Evolutionary conservation across 345 rosid genomes (phyloP).

Genomic region (Arabis alpina): DNA sequence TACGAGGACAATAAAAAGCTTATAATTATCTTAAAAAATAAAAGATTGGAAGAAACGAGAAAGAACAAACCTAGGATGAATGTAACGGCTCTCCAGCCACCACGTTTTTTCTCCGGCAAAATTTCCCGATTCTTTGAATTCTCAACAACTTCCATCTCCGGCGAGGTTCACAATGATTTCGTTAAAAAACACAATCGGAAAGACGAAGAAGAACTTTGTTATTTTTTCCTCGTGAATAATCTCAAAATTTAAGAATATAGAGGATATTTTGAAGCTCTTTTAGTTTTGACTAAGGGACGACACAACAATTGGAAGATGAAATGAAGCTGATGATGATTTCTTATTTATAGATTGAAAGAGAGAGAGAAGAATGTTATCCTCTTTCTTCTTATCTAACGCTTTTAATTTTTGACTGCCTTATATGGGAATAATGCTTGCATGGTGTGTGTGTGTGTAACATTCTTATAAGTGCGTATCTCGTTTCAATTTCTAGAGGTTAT

Average conservation of each 20-base stretch:
- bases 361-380: conserved; percentile 10
- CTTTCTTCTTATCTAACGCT: conserved; percentile 15
- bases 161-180: conserved; percentile 4
- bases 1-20: background rate
- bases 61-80: conserved; percentile 59
- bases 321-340: conserved; percentile 29
- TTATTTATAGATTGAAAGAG: conserved; percentile 25
- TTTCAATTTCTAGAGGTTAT: background rate
- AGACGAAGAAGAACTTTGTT: background rate
- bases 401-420: background rate
- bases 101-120: conserved; percentile 49
- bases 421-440: conserved; percentile 9
- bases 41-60: conserved; percentile 3
- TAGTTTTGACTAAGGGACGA: conserved; percentile 22
- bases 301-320: conserved; percentile 31
- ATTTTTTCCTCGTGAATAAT: background rate
- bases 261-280: background rate
- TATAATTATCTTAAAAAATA: background rate
- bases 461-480: background rate
- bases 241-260: background rate
- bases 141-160: conserved; percentile 31
- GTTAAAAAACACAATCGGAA: background rate
- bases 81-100: conserved; percentile 88
- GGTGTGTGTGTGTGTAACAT: background rate
- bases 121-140: background rate